Evolutionary conservation across 257 asterid genomes (phyloP), one percentile per base, ranked within the genome.

Genomic region (Solanum gandarillasii): DNA sequence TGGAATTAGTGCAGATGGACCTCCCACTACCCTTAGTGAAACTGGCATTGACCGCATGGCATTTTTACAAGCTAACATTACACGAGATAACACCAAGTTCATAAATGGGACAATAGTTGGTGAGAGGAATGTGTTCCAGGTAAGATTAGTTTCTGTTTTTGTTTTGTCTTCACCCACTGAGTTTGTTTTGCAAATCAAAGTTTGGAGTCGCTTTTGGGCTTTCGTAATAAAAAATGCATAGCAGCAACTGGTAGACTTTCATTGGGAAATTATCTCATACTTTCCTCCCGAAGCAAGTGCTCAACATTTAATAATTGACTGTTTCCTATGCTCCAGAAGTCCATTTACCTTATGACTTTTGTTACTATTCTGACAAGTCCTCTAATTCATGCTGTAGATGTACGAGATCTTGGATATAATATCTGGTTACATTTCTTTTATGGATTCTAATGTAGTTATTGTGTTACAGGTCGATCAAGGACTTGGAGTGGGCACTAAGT

Each of bases 11-110:
- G 94, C 95, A 38, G 99, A 97, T 93, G 99, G 99, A 89, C 99
- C 99, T 81, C 99, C 99, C 34, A 97, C 99, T 52, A 97, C 99
- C 31, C 98, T 97, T 86, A 97, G 99, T 87, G 99, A 98, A 89
- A 96, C 98, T 71, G 99, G 99, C 89, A 94, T 95, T 79, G 99
- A 97, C 88, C 98, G 92, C 13, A 91, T 97, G 99, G 98, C 93
- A 81, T 95, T 96, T 91, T 90, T 93, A 87, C 99, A 97, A 91
- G 96, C 98, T 81, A 97, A 96, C 90, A 94, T 97, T 89, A 96
- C 99, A 21, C 92, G 98, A n/a, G 99, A 97, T 93, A 96, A 94
- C 91, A 97, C 99, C 76, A 95, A 92, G 90, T 97, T 95, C 72
- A 71, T 97, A 41, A 97, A 96, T 91, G 99, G 99, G 87, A 95